A percentile compares a stretch with the other conserved stretches of the same genome.
Conservation (phyloP, 257 asterid species). For the Ehretia macrophylla region DNA sequence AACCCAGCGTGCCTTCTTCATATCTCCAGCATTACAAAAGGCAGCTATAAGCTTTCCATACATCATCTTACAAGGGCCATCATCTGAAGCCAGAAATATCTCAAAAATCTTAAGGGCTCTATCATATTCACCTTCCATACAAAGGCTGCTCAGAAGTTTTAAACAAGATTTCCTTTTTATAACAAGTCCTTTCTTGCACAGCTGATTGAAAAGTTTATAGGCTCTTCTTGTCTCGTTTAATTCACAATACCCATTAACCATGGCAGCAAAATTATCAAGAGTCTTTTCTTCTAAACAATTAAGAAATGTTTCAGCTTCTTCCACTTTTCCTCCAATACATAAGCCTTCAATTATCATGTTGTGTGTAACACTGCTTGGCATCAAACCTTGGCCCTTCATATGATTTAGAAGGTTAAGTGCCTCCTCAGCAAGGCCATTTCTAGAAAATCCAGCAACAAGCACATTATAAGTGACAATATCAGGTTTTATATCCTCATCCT, state of each 20-base stretch:
- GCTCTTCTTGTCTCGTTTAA: slow-evolving; percentile 39
- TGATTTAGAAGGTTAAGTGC: slow-evolving; percentile 37
- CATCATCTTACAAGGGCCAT: slow-evolving; percentile 43
- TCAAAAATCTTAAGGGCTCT: slow-evolving; percentile 39
- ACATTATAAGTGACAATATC: slow-evolving; percentile 57
- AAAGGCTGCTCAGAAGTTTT: slow-evolving; percentile 61
- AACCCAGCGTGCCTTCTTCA: slow-evolving; percentile 55
- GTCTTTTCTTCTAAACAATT: slow-evolving; percentile 37
- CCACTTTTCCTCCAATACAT: slow-evolving; percentile 43
- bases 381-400: slow-evolving; percentile 52
- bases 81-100: slow-evolving; percentile 31
- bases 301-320: slow-evolving; percentile 61
- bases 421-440: slow-evolving; percentile 38
- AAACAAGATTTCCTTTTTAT: slow-evolving; percentile 37
- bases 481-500: slow-evolving; percentile 43
- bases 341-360: slow-evolving; percentile 76
- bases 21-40: slow-evolving; percentile 59
- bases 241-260: slow-evolving; percentile 70
- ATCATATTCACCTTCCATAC: slow-evolving; percentile 45
- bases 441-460: slow-evolving; percentile 60
- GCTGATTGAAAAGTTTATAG: slow-evolving; percentile 38
- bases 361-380: slow-evolving; percentile 50
- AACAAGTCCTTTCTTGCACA: slow-evolving; percentile 28
- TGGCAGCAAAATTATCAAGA: slow-evolving; percentile 56
- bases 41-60: slow-evolving; percentile 47